Evolutionary conservation across 2,329 filamentous ascomycete species (phyloP).

Genomic region (Exophiala sp.): DNA sequence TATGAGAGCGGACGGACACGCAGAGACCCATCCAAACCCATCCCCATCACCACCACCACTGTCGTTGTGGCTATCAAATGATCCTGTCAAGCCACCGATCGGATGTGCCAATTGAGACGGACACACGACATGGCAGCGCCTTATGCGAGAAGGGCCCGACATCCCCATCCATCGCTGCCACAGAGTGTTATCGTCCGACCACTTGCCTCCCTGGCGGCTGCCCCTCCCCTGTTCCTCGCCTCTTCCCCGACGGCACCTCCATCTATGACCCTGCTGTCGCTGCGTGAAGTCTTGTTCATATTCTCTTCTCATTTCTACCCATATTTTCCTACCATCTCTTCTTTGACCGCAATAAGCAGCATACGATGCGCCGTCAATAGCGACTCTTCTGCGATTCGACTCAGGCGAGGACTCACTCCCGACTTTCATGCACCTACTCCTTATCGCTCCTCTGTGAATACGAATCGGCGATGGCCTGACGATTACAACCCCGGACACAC

Average conservation of each 20-base stretch:
- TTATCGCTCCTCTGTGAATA: not conserved
- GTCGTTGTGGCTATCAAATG: not conserved
- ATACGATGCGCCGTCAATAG: not conserved
- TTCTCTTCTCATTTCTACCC: not conserved
- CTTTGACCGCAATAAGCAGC: too few relatives aligned
- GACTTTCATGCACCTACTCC: constrained; percentile 3
- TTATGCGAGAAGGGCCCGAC: not conserved
- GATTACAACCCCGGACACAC: constrained; percentile 7
- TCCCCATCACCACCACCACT: not conserved
- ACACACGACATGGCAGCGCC: not conserved
- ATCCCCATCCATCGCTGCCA: not conserved
- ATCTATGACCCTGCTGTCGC: not conserved
- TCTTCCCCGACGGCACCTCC: not conserved
- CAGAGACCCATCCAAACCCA: too few relatives aligned
- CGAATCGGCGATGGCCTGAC: not conserved
- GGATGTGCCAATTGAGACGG: not conserved
- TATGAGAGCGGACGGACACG: not conserved
- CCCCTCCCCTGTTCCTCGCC: constrained; percentile 3
- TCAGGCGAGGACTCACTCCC: not conserved
- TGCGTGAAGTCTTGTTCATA: not conserved
- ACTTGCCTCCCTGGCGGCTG: not conserved
- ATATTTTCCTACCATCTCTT: too few relatives aligned
- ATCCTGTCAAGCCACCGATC: not conserved
- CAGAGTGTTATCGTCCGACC: not conserved
- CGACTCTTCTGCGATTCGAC: not conserved